Evolutionary conservation across 768 basidiomycete species (phyloP).

Genomic region (Jaapia argillacea): DNA sequence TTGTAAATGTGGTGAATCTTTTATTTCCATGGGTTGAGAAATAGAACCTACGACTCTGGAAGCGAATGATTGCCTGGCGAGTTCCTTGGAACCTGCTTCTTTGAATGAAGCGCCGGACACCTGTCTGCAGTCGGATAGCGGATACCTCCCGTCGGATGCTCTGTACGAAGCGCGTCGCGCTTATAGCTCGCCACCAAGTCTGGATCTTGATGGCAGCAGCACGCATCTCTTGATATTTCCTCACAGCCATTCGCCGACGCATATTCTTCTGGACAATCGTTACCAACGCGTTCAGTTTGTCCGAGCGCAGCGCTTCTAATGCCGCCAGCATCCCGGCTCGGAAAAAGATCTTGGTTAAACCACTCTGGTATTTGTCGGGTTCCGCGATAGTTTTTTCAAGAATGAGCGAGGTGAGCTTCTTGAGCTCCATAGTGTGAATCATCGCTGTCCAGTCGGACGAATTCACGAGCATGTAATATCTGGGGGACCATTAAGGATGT

Average conservation of each 20-base stretch:
- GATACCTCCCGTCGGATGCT: slow-evolving; percentile 63
- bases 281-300: slow-evolving; percentile 81
- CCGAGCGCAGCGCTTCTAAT: slow-evolving; percentile 83
- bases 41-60: slow-evolving; percentile 78
- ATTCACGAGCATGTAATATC: slow-evolving; percentile 94
- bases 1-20: slow-evolving; percentile 5
- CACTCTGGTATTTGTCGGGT: slow-evolving; percentile 93
- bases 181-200: slow-evolving; percentile 87
- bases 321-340: slow-evolving; percentile 97
- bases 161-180: slow-evolving; percentile 65
- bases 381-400: slow-evolving; percentile 84
- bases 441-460: slow-evolving; percentile 81
- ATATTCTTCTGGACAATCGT: slow-evolving; percentile 98
- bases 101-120: slow-evolving; percentile 63
- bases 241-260: slow-evolving; percentile 75
- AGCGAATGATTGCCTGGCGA: slow-evolving; percentile 48
- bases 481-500: slow-evolving; percentile 23
- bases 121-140: slow-evolving; percentile 68
- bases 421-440: slow-evolving; percentile 76
- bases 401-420: slow-evolving; percentile 73
- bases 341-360: slow-evolving; percentile 98
- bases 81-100: slow-evolving; percentile 58
- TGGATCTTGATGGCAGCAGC: slow-evolving; percentile 77
- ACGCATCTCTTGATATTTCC: slow-evolving; percentile 65
- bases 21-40: background rate